Base-by-base conservation (phyloP, 306 rosid genomes). In the Dryas drummondii region DNA sequence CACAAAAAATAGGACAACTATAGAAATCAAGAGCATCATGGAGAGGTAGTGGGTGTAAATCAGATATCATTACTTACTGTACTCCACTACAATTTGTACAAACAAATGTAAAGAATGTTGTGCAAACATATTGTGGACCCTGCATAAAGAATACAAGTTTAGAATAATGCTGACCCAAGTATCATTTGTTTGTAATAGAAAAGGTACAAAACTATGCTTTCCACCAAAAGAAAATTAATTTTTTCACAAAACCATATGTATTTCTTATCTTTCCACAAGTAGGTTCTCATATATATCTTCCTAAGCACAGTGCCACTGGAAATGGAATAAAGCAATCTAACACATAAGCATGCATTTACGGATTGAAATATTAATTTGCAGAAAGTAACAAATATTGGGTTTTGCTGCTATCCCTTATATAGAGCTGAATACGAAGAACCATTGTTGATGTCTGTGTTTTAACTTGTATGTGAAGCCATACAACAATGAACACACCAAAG, bases 61-160 rank as follows among this genome's bases (percentile, higher is more conserved):
- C 14, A 26, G 37, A 50, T 53, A 14, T 42, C 56, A 17, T 70
- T 72, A 57, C 97, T 83, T 84, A 94, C 98, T 94, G 98, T 69
- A 94, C 87, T 47, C 98, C 98, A 77, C 98, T 94, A 87, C 98
- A 94, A 70, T 81, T 91, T 80, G 93, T 91, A 82, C 98, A 91
- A 60, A 92, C 87, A 67, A 90, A 94, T 53, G 97, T 91, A 56
- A 80, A 81, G 87, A 94, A 91, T 71, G 93, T 94, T 56, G 93
- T 88, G 78, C 97, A 91, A 12, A 90, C 97, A 80, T 94, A 94
- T 78, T 92, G 98, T 32, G 98, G 97, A 62, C 97, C 99, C 99
- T 94, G 80, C 81, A 70, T 19, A 80, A 78, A 71, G 76, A 14
- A 50, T 55, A 13, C n/a, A 41, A 68, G 76, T 58, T 45, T 12